A percentile compares a stretch with the other conserved stretches of the same genome.
These are phyloP conservation scores for Friedmanniomyces endolithicus DNA, from an alignment of 495 filamentous ascomycete species.

Conservation along the genomic window DNA sequence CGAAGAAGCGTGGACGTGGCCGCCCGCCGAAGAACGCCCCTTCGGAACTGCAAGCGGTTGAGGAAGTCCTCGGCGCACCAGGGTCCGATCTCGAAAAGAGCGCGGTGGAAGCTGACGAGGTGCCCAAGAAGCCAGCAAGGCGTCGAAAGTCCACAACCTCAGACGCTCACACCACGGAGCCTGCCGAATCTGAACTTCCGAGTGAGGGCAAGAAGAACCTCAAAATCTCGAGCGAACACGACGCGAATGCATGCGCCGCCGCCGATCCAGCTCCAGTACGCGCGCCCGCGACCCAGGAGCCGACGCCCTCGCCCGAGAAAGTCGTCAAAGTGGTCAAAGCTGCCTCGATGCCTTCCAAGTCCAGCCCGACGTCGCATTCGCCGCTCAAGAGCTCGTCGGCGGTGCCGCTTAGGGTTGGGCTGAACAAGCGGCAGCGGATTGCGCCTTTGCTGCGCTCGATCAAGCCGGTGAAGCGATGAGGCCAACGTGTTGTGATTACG, in stretches of 20 bases:
- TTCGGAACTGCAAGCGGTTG: not conserved
- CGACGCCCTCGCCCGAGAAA: slow-evolving; percentile 14
- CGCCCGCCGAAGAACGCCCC: slow-evolving; percentile 8
- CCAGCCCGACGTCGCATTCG: slow-evolving; percentile 22
- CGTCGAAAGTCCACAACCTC: not conserved
- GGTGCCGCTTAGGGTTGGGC: slow-evolving; percentile 51
- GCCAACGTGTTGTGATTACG: not conserved
- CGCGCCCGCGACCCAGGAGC: slow-evolving; percentile 11
- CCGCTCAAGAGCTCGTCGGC: slow-evolving; percentile 42
- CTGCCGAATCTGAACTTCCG: not conserved
- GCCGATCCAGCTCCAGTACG: not conserved
- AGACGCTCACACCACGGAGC: not conserved
- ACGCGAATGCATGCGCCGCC: not conserved
- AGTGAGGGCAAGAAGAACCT: not conserved
- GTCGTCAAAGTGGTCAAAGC: not conserved
- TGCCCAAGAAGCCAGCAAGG: not conserved
- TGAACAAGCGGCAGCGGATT: slow-evolving; percentile 54
- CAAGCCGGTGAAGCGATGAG: slow-evolving; percentile 24
- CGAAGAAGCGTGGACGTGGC: slow-evolving; percentile 17
- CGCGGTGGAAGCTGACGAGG: not conserved
- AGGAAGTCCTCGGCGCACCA: not conserved
- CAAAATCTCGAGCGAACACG: not conserved
- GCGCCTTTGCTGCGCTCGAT: slow-evolving; percentile 53
- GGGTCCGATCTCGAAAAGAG: not conserved
- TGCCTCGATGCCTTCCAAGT: not conserved